Evolutionary conservation across 2,329 filamentous ascomycete genomes (phyloP), one percentile per base, ranked within the genome.

Genomic region (Diaporthe eres): DNA sequence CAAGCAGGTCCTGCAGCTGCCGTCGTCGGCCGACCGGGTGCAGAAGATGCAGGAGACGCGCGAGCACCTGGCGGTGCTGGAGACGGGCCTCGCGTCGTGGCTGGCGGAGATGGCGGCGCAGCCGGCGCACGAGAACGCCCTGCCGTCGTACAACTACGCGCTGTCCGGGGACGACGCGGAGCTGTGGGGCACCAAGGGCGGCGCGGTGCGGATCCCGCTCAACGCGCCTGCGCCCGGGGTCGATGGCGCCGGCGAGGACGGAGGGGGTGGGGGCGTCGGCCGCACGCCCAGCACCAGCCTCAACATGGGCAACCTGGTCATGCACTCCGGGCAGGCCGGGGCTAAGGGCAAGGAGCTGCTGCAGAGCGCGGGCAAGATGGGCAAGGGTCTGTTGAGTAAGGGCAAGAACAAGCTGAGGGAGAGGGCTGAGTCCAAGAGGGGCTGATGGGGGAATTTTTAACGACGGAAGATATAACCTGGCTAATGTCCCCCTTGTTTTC

Each of bases 311-410:
- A 86, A 86, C 80, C 84, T 86, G 49, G 88, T 91, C 78, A 88
- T 87, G 57, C 86, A 88, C 75, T 90, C 90, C 67, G 87, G 90
- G 78, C 91, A 94, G 81, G 91, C 96, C 82, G 94, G 95, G 79
- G 90, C 92, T 53, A 96, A 96, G 87, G 93, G 96, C 83, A 98
- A 98, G 86, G 95, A 97, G 80, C 87, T 98, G 39, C 89, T 98
- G 82, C 94, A 97, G 78, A 93, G 93, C 31, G 96, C 96, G 73
- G 95, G 95, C 72, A 95, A 95, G 82, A 95, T 95, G 75, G 95
- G 96, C 67, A 98, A 98, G 87, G 96, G 96, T 71, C 85, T 98
- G 78, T 93, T 98, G 83, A 95, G 94, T 79, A 98, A 98, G 86
- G 95, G 96, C 79, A 96, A 94, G 86, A 96, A 91, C 86, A 96